Evolutionary conservation across 2,329 filamentous ascomycete genomes (phyloP), one percentile per base, ranked within the genome.

Genomic region (Paecilomyces formosus): DNA sequence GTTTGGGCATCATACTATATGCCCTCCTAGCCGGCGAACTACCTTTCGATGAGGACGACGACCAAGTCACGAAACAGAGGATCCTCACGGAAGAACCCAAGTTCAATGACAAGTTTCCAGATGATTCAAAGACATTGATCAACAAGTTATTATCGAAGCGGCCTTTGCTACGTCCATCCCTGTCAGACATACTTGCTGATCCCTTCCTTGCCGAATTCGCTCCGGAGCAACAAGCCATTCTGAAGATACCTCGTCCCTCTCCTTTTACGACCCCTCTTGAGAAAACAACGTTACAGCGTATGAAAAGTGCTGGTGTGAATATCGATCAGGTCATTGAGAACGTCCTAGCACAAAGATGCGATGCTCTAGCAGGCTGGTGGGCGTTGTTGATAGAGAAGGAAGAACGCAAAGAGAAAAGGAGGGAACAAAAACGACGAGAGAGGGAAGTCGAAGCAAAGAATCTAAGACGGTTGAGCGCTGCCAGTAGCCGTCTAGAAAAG

Each of bases 41-140:
- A 49, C 94, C 94, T 0, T 99, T 96, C 67, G 94, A 99, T 74
- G 94, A 97, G 64, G 94, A 99, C 70, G 89, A 96, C 68, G 94
- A 99, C 70, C 88, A 85, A 63, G 82, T 88, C 31, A 99, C 94
- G 31, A 91, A 96, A 68, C 84, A 81, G 9, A 89, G 85, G 72
- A 99, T 99, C 59, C 77, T 99, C 58, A 85, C 85, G 4, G 87
- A 93, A 57, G 94, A 97, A 59, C 91, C 93, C 0, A 87, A 85
- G 58, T 97, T 89, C 70, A 92, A 91, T 3, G 88, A 92, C 3
- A 85, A 88, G 66, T 81, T 99, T 28, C 85, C 92, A 0, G 79
- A 85, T 30, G 89, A 92, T 65, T 92, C 92, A 3, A 85, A 89
- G 62, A 82, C 88, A 0, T 78, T 99, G 49, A 83, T 97, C 58